phyloP scores from a whole-genome alignment of 805 yeast genomes.

The Yamadazyma scolyti region DNA sequence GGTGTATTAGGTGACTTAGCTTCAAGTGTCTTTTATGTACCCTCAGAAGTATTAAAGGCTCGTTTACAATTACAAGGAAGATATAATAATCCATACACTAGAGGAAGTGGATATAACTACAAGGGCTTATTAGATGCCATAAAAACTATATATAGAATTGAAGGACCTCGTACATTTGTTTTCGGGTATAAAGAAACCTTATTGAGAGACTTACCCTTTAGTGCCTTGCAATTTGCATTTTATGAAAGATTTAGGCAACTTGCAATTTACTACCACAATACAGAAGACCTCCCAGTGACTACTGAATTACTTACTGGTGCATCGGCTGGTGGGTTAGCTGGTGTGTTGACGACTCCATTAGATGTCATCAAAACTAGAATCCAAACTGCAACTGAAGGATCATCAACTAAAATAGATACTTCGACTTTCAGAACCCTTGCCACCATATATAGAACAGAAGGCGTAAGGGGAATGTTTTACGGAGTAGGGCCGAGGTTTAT shows the following conservation, averaged over 20 bases:
- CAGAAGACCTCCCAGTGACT: slow-evolving; percentile 48
- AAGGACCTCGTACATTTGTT: slow-evolving; percentile 74
- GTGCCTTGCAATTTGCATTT: slow-evolving; percentile 93
- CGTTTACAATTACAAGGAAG: slow-evolving; percentile 90
- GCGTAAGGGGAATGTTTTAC: slow-evolving; percentile 73
- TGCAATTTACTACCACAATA: slow-evolving; percentile 43
- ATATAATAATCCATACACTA: slow-evolving; percentile 71
- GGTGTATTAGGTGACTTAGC: slow-evolving; percentile 95
- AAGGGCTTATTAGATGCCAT: slow-evolving; percentile 71
- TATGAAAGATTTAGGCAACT: slow-evolving; percentile 75
- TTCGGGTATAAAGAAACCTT: slow-evolving; percentile 94
- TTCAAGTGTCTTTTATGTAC: slow-evolving; percentile 86
- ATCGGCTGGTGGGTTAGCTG: slow-evolving; percentile 92
- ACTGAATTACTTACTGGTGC: slow-evolving; percentile 87
- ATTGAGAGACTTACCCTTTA: slow-evolving; percentile 89
- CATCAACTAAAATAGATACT: slow-evolving; percentile 8
- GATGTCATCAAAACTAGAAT: slow-evolving; percentile 91
- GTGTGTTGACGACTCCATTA: slow-evolving; percentile 81
- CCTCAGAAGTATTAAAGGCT: slow-evolving; percentile 91
- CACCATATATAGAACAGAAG: slow-evolving; percentile 65
- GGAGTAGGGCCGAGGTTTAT: slow-evolving; percentile 97
- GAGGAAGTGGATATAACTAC: slow-evolving; percentile 80
- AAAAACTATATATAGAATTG: slow-evolving; percentile 55
- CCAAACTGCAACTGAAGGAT: slow-evolving; percentile 69
- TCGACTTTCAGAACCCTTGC: slow-evolving; percentile 30